Conservation (phyloP, 192 early-diverging fungal species). For the Umbelopsis isabellina region DNA sequence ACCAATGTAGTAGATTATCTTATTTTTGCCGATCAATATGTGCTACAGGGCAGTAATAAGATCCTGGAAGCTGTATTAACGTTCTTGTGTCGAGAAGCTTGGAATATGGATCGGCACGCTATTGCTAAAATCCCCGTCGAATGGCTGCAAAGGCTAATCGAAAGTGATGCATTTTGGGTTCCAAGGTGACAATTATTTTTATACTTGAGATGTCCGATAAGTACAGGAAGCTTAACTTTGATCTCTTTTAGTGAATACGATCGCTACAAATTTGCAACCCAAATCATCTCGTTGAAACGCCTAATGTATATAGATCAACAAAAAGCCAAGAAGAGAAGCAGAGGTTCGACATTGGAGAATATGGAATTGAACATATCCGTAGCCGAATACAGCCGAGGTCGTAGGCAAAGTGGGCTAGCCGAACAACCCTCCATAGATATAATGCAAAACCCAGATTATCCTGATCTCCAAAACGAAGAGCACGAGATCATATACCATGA, state of each 20-base stretch:
- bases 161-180: constrained; percentile 61
- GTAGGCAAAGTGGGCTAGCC: constrained; percentile 3
- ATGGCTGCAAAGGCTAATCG: constrained; percentile 52
- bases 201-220: neutral
- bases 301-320: neutral
- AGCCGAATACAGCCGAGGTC: neutral
- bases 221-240: neutral
- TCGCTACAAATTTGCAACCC: constrained; percentile 48
- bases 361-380: neutral
- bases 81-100: constrained; percentile 58
- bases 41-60: constrained; percentile 43
- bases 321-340: constrained; percentile 11
- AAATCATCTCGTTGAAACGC: constrained; percentile 37
- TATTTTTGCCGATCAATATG: constrained; percentile 43
- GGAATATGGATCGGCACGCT: constrained; percentile 35
- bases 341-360: neutral
- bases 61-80: constrained; percentile 55
- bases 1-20: constrained; percentile 46
- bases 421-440: neutral
- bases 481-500: neutral
- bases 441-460: neutral
- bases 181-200: constrained; percentile 37
- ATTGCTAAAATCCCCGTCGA: constrained; percentile 42
- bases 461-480: neutral
- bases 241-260: constrained; percentile 49